Conservation (phyloP, 116 monocot species). For the Zostera marina region DNA sequence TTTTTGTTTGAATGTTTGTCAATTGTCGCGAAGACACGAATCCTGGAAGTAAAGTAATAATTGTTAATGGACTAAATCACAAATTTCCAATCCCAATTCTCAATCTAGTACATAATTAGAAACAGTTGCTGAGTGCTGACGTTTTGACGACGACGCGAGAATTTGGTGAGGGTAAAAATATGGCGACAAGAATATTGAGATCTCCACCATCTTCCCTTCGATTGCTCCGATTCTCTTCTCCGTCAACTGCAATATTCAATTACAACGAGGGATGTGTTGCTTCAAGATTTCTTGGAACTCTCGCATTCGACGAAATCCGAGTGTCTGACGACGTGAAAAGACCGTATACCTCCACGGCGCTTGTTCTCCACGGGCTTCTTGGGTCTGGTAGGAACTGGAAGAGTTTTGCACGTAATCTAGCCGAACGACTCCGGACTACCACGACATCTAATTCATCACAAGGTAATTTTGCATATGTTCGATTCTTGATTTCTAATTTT, state of each 20-base stretch:
- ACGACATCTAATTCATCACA: background rate
- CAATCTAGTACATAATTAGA: no score
- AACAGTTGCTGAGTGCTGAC: no score
- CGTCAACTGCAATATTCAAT: background rate
- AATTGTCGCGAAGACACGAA: no score
- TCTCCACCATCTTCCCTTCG: background rate
- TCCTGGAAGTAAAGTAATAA: no score
- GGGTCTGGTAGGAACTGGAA: slow-evolving; percentile 89
- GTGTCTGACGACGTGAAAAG: slow-evolving; percentile 4
- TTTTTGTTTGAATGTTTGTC: no score
- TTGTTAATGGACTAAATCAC: no score
- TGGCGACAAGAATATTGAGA: background rate
- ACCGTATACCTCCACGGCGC: slow-evolving; percentile 31
- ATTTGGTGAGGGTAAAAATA: background rate
- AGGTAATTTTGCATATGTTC: background rate
- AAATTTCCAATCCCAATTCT: no score
- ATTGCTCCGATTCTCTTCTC: background rate
- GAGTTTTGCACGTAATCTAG: slow-evolving; percentile 56
- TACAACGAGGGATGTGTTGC: background rate
- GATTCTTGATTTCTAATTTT: background rate
- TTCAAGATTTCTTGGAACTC: slow-evolving; percentile 23
- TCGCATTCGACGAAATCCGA: slow-evolving; percentile 57
- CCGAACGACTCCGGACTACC: slow-evolving; percentile 3
- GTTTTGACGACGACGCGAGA: no score
- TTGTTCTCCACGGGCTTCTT: slow-evolving; percentile 85